Evolutionary conservation across 179 eudicot genomes (phyloP).

Genomic region (Dionaea muscipula): DNA sequence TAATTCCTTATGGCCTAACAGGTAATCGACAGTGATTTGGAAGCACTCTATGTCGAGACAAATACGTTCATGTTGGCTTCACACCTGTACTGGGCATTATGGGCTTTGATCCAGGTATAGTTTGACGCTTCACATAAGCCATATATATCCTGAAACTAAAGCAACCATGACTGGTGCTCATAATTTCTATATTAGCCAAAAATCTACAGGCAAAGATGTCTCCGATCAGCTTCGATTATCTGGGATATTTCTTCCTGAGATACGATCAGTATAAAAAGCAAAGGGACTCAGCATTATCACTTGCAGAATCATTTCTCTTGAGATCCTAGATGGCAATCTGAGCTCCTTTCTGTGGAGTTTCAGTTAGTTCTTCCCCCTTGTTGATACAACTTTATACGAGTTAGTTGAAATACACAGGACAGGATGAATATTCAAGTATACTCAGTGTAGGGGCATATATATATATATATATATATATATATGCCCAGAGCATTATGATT

Average conservation of each 20-base stretch:
- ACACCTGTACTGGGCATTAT: slow-evolving; percentile 85
- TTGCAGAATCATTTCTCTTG: slow-evolving; percentile 41
- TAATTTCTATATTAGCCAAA: slow-evolving; percentile 1
- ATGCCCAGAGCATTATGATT: no score
- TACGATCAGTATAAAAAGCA: slow-evolving; percentile 70
- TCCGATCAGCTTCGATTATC: slow-evolving; percentile 75
- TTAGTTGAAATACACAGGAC: no score
- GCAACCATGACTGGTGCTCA: background rate
- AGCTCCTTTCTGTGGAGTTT: no score
- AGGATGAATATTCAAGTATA: no score
- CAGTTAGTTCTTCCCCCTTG: no score
- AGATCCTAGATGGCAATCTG: slow-evolving; percentile 5
- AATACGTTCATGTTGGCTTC: slow-evolving; percentile 72
- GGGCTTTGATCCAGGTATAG: slow-evolving; percentile 87
- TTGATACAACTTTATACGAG: no score
- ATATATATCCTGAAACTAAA: background rate
- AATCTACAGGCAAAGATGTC: slow-evolving; percentile 77
- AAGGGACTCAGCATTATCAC: slow-evolving; percentile 39
- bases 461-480: no score
- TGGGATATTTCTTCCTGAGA: slow-evolving; percentile 68
- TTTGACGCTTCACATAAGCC: background rate
- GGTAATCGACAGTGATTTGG: slow-evolving; percentile 56
- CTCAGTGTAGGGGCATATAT: no score
- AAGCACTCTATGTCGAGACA: slow-evolving; percentile 68
- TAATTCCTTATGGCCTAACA: slow-evolving; percentile 14